These are phyloP conservation scores for Colletotrichum sp. DNA, from an alignment of 2,329 filamentous ascomycete genomes.

Conservation along the genomic window DNA sequence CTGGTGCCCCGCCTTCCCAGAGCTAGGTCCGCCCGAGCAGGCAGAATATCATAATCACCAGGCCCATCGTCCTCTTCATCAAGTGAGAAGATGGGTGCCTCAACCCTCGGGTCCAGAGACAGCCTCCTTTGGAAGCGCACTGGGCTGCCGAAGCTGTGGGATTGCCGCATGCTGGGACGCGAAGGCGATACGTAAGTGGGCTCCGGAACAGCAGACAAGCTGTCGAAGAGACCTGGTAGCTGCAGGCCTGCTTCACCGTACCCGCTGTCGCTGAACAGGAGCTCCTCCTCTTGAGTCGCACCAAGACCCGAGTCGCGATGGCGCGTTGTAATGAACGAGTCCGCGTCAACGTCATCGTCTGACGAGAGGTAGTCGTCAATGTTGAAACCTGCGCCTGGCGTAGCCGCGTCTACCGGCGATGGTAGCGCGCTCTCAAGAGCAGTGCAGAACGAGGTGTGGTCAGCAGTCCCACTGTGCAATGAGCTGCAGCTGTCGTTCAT, in stretches of 20 bases:
- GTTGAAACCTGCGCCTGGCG: conserved; percentile 30
- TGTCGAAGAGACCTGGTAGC: conserved; percentile 38
- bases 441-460: conserved; percentile 18
- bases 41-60: not conserved
- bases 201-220: conserved; percentile 11
- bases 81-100: not conserved
- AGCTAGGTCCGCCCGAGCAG: conserved; percentile 5
- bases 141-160: not conserved
- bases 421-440: conserved; percentile 9
- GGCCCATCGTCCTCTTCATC: conserved; percentile 1
- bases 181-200: not conserved
- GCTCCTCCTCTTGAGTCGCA: conserved; percentile 38
- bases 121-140: not conserved
- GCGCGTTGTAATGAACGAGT: conserved; percentile 30
- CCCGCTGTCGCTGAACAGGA: conserved; percentile 38
- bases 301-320: conserved; percentile 7
- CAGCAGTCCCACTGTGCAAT: conserved; percentile 10
- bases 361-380: conserved; percentile 44
- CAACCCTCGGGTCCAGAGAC: not conserved
- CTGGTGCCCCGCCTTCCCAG: conserved; percentile 12
- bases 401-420: not conserved
- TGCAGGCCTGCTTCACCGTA: conserved; percentile 37
- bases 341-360: conserved; percentile 41
- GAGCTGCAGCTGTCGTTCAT: conserved; percentile 18
- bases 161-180: not conserved